Conservation (phyloP, 2,329 filamentous ascomycete species). For the Corniculantispora saksenae region DNA sequence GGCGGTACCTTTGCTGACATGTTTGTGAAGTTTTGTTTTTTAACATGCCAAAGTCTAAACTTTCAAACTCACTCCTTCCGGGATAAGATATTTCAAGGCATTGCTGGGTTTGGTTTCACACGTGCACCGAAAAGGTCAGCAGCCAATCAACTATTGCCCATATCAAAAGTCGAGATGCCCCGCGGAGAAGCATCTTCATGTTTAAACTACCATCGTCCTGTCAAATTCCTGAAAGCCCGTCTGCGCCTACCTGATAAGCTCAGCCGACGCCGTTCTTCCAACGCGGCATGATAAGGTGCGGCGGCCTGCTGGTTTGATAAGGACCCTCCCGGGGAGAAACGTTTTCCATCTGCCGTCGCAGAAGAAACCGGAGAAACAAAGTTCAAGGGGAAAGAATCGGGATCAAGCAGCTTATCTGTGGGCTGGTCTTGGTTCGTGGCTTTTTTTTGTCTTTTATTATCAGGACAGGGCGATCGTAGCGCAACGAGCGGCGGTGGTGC, state of each 20-base stretch:
- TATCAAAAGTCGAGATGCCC: not conserved
- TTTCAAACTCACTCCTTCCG: too few species aligned
- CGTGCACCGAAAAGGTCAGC: not conserved
- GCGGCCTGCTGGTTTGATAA: constrained; percentile 6
- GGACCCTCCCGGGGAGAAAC: not conserved
- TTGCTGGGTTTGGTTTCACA: not conserved
- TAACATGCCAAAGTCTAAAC: too few species aligned
- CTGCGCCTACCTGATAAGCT: not conserved
- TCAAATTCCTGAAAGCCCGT: not conserved
- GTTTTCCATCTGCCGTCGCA: not conserved
- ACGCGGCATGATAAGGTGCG: not conserved
- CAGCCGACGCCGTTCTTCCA: not conserved
- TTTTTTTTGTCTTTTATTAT: not conserved
- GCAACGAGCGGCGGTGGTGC: not conserved
- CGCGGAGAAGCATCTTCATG: constrained; percentile 14
- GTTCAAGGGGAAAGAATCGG: not conserved
- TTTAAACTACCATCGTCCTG: not conserved
- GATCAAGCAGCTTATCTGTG: constrained; percentile 11
- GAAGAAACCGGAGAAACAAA: constrained; percentile 11
- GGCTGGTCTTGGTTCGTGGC: not conserved
- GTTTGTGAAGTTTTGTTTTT: not conserved
- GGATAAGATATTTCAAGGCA: too few species aligned
- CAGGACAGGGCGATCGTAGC: not conserved
- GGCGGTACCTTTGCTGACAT: constrained; percentile 1
- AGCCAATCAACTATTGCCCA: constrained; percentile 4